A percentile compares a stretch with the other conserved stretches of the same genome.
Evolutionary conservation across 169 alveolate species (phyloP).

Genomic region (Plasmodium reichenowi): DNA sequence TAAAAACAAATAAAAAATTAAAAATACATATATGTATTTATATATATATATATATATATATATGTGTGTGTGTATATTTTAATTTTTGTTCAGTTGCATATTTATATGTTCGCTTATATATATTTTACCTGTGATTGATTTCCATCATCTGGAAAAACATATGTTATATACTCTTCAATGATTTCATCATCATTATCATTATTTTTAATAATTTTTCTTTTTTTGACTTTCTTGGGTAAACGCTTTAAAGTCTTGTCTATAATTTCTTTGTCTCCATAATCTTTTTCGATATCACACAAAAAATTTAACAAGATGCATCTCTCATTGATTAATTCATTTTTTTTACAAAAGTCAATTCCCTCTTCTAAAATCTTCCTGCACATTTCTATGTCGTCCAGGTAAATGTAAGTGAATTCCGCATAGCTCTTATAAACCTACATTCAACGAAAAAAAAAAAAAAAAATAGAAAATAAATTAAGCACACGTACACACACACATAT

Average conservation of each 20-base stretch:
- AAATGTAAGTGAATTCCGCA: slow-evolving; percentile 82
- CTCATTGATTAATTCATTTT: slow-evolving; percentile 81
- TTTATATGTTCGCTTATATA: slow-evolving; percentile 27
- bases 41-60: background rate
- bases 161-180: slow-evolving; percentile 80
- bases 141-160: slow-evolving; percentile 88
- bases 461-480: slow-evolving; percentile 5
- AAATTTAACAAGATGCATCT: slow-evolving; percentile 83
- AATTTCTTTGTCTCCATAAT: slow-evolving; percentile 78
- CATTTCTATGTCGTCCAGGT: slow-evolving; percentile 74
- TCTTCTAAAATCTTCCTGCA: slow-evolving; percentile 84
- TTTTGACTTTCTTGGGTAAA: slow-evolving; percentile 84
- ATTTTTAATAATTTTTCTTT: slow-evolving; percentile 80
- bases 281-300: slow-evolving; percentile 78
- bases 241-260: slow-evolving; percentile 78
- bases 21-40: too few species aligned
- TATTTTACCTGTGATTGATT: slow-evolving; percentile 76
- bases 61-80: background rate
- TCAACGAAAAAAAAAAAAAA: too few species aligned
- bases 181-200: slow-evolving; percentile 66
- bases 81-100: slow-evolving; percentile 56
- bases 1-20: background rate
- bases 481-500: background rate
- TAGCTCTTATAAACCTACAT: slow-evolving; percentile 82
- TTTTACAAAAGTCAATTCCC: slow-evolving; percentile 86